A percentile compares a stretch with the other conserved stretches of the same genome.
Evolutionary conservation across 179 eudicot genomes (phyloP).

Genomic region (Beta corolliflora): DNA sequence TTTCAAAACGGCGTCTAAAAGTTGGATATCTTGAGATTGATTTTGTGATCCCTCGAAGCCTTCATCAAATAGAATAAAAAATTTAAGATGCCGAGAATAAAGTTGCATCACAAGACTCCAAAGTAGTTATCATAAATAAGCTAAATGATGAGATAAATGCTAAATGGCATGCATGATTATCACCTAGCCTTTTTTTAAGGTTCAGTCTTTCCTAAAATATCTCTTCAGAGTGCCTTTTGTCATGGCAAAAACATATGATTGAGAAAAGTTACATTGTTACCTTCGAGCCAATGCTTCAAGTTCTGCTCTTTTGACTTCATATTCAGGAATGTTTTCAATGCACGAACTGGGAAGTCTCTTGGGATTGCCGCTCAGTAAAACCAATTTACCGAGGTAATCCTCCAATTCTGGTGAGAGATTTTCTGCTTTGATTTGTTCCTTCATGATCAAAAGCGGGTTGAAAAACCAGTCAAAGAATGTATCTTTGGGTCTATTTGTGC

Average conservation of each 20-base stretch:
- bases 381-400: constrained; percentile 67
- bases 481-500: constrained; percentile 78
- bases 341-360: constrained; percentile 49
- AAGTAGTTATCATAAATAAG: no score
- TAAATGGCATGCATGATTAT: not conserved
- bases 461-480: constrained; percentile 81
- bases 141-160: no score
- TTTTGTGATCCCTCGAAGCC: constrained; percentile 85
- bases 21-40: constrained; percentile 91
- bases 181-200: not conserved
- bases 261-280: constrained; percentile 30
- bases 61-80: constrained; percentile 22
- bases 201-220: not conserved
- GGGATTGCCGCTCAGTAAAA: constrained; percentile 57
- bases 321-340: constrained; percentile 46
- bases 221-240: not conserved
- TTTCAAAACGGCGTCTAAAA: constrained; percentile 76
- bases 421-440: constrained; percentile 85
- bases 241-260: not conserved
- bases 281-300: constrained; percentile 93
- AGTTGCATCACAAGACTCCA: not conserved
- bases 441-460: constrained; percentile 78
- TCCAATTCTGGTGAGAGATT: constrained; percentile 68
- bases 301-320: constrained; percentile 73
- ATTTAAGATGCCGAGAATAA: not conserved